Evolutionary conservation across 1,139 yeast species (phyloP).

Genomic region (Tardiomyces depauwii): DNA sequence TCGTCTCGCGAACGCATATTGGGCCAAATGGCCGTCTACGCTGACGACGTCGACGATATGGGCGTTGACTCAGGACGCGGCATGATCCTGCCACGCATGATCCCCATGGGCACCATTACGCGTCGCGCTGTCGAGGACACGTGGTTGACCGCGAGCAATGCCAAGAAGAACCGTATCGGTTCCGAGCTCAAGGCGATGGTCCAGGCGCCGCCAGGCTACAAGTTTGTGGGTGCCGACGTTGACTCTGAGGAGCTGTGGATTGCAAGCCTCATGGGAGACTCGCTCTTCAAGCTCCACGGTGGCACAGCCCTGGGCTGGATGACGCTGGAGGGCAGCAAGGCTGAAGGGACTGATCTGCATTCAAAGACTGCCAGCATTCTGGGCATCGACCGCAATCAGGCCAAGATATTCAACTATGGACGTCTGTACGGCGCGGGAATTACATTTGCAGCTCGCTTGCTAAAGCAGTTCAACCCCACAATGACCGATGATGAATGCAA

Average conservation of each 20-base stretch:
- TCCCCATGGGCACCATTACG: constrained; percentile 95
- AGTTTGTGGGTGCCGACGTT: constrained; percentile 92
- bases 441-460: constrained; percentile 69
- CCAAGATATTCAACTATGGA: constrained; percentile 93
- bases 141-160: constrained; percentile 96
- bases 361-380: constrained; percentile 86
- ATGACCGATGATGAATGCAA: constrained; percentile 60
- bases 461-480: constrained; percentile 70
- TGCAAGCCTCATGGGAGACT: constrained; percentile 89
- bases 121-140: constrained; percentile 95
- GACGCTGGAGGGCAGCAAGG: constrained; percentile 94
- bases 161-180: constrained; percentile 75
- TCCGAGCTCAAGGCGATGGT: constrained; percentile 86
- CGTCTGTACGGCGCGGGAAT: constrained; percentile 97
- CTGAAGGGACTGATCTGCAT: constrained; percentile 86
- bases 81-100: constrained; percentile 68
- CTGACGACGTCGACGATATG: constrained; percentile 3
- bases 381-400: constrained; percentile 84
- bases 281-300: constrained; percentile 81
- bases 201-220: constrained; percentile 80
- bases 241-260: constrained; percentile 99
- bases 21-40: constrained; percentile 72
- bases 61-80: constrained; percentile 15
- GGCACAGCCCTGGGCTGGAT: constrained; percentile 98
- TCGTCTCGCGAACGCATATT: constrained; percentile 76